Evolutionary conservation across 805 yeast species (phyloP), one percentile per base, ranked within the genome.

Genomic region (Myxozyma geophila): DNA sequence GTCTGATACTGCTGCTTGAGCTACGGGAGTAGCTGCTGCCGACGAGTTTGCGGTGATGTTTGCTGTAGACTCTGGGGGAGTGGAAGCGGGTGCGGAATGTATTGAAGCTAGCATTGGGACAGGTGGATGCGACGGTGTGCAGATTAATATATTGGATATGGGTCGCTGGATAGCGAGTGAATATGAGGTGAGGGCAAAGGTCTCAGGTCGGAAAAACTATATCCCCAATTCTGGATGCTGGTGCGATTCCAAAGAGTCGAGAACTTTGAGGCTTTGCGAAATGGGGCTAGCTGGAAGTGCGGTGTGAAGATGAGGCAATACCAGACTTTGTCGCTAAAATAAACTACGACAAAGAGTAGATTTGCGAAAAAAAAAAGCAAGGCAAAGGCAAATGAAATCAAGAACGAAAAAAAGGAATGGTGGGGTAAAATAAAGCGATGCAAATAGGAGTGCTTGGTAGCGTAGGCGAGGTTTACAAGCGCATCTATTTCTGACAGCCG

Each of bases 11-110:
- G 46, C 39, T 4, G 21, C 47, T 12, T 12, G n/a, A 19, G 54
- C 43, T 1, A 55, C 39, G 17, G 50, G 55, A 15, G 60, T 43
- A n/a, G 57, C 66, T 7, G 53, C 58, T n/a, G 52, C 58, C 9
- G 60, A 35, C 13, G 59, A 13, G 44, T 47, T 43, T 41, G 57
- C 33, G 39, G 46, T 41, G 52, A 21, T 17, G 7, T 19, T 35
- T 2, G 52, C 47, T 3, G 36, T 37, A 10, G 52, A n/a, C 37
- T 23, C 51, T n/a, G 61, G 57, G 5, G 57, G 56, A 12, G 55
- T 37, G 2, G 61, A 40, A 37, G 33, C 52, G 36, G 57, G 12
- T 49, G 47, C n/a, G 49, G 51, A 6, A 3, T 39, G 48, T 13
- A 50, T 15, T n/a, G 50, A 43, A 41, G 53, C 36, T 5, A 35